Conservation (phyloP, 1,139 yeast genomes). For the Groenewaldozyma sp. region DNA sequence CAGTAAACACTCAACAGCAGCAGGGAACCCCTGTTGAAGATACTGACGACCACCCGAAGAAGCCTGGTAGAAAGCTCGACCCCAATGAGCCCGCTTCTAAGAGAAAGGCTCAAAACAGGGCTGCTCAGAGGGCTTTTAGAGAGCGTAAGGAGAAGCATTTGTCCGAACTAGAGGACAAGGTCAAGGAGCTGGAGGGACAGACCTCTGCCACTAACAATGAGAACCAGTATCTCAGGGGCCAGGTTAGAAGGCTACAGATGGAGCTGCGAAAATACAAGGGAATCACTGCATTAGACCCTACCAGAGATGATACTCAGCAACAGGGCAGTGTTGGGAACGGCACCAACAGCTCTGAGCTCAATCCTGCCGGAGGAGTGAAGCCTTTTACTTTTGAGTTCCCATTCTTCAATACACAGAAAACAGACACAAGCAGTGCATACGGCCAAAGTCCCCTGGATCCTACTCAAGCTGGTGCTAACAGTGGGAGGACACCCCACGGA, state of each 20-base stretch:
- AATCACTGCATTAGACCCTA: too few species aligned
- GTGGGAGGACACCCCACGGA: too few species aligned
- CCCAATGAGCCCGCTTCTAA: constrained; percentile 74
- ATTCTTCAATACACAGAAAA: constrained; percentile 18
- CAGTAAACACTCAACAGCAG: not conserved
- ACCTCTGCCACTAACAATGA: constrained; percentile 58
- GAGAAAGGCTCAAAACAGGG: constrained; percentile 93
- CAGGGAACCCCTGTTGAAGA: not conserved
- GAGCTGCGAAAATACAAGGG: constrained; percentile 52
- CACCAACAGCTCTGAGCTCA: not conserved
- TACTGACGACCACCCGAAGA: constrained; percentile 15
- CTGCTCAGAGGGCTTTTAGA: constrained; percentile 94
- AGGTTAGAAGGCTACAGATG: constrained; percentile 61
- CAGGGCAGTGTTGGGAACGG: not conserved
- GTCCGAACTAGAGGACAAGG: constrained; percentile 78
- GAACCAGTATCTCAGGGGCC: constrained; percentile 62
- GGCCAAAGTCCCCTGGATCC: not conserved
- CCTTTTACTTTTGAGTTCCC: constrained; percentile 37
- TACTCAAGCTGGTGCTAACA: too few species aligned
- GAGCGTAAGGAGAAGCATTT: constrained; percentile 86
- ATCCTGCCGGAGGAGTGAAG: constrained; percentile 4
- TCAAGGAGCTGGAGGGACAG: constrained; percentile 58
- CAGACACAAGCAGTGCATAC: not conserved
- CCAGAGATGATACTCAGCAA: too few species aligned
- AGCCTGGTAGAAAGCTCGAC: constrained; percentile 66